Conservation (phyloP, 169 alveolate species). For the Plasmodium vivax region DNA sequence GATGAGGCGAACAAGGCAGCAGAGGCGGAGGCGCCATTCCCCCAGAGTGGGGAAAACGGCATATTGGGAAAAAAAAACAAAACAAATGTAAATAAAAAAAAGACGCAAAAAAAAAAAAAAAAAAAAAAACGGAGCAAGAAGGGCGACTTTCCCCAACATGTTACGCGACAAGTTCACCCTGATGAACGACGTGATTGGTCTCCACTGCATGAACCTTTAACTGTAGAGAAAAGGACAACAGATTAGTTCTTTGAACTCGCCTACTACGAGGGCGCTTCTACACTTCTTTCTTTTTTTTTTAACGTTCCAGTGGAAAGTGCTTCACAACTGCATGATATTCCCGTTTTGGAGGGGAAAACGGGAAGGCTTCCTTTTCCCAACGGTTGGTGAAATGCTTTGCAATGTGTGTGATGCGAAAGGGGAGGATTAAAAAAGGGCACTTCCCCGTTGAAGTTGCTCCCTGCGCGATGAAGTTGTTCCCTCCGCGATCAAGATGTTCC, state of each 20-base stretch:
- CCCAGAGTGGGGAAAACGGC: not conserved
- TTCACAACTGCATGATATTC: not conserved
- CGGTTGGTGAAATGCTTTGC: not conserved
- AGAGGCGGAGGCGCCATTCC: not conserved
- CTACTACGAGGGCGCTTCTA: not conserved
- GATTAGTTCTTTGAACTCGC: not conserved
- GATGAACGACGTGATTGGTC: not conserved
- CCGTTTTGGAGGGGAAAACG: not conserved
- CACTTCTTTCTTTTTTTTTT: not conserved
- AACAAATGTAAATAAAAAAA: not conserved
- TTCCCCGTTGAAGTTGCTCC: not conserved
- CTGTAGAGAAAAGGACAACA: not conserved
- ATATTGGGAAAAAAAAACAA: not conserved
- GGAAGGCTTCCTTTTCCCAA: not conserved
- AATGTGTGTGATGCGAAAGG: not conserved
- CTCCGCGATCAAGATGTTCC: too few relatives aligned
- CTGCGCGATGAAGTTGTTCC: not conserved
- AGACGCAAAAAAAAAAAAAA: not conserved
- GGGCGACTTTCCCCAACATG: not conserved
- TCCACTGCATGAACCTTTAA: not conserved
- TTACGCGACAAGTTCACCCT: not conserved
- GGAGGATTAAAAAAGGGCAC: not conserved
- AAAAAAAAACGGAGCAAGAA: not conserved
- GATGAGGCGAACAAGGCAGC: not conserved
- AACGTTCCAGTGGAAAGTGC: not conserved